Evolutionary conservation across 768 basidiomycete genomes (phyloP).

Genomic region (Leccinum longicurvipes): DNA sequence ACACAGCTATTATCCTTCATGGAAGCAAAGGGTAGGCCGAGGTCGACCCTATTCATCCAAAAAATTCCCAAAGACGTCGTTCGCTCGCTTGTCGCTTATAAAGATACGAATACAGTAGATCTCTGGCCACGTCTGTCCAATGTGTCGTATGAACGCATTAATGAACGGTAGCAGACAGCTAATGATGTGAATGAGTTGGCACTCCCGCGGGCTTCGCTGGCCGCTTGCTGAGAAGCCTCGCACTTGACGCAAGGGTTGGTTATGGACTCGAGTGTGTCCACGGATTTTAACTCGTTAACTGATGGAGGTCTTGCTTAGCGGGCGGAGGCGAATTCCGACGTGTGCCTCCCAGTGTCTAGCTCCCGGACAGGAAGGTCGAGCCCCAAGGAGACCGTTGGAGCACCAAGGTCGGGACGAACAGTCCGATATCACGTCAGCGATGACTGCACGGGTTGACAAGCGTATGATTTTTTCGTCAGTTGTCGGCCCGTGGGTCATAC

Average conservation of each 20-base stretch:
- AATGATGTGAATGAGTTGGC: slow-evolving; percentile 5
- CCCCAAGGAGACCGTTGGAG: not conserved
- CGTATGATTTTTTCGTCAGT: not conserved
- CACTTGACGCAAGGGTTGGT: slow-evolving; percentile 11
- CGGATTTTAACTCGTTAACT: slow-evolving; percentile 12
- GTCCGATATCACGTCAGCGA: slow-evolving; percentile 14
- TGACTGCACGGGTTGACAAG: not conserved
- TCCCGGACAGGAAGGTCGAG: slow-evolving; percentile 19
- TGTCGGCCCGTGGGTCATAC: not conserved
- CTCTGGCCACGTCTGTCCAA: not conserved
- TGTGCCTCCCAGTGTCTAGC: slow-evolving; percentile 10
- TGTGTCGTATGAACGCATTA: not conserved
- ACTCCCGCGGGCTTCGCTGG: slow-evolving; percentile 17
- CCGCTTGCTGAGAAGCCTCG: slow-evolving; percentile 19
- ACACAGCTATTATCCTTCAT: slow-evolving; percentile 8
- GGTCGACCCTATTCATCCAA: not conserved
- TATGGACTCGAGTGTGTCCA: slow-evolving; percentile 16
- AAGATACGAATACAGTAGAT: not conserved
- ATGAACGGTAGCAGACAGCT: slow-evolving; percentile 3
- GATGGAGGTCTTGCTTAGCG: slow-evolving; percentile 13
- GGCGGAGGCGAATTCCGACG: not conserved
- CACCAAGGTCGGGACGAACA: slow-evolving; percentile 8
- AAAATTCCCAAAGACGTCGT: not conserved
- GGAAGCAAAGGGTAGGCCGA: not conserved
- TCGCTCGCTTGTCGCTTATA: not conserved